Conservation (phyloP, 2,329 filamentous ascomycete genomes). For the Thermoascus crustaceus region DNA sequence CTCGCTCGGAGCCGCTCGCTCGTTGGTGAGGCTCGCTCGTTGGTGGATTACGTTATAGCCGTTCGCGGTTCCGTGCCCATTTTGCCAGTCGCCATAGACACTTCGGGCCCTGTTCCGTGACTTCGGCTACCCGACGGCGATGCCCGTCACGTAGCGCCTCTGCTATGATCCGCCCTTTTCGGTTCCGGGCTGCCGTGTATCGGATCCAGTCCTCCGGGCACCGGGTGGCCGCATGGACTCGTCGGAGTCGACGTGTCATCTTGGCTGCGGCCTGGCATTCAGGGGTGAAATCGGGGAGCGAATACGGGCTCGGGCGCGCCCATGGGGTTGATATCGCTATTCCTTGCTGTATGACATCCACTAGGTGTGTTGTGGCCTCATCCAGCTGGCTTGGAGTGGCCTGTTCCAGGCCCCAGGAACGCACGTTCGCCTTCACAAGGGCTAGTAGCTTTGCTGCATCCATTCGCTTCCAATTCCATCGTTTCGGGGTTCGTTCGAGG, state of each 20-base stretch:
- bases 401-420: not conserved
- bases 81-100: no score
- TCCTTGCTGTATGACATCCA: slow-evolving; percentile 6
- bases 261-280: not conserved
- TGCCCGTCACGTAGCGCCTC: not conserved
- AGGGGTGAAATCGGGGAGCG: not conserved
- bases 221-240: not conserved
- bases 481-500: slow-evolving; percentile 5
- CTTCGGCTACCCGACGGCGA: not conserved
- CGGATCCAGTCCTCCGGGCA: not conserved
- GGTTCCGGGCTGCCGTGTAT: not conserved
- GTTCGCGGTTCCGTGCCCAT: no score
- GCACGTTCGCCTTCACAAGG: slow-evolving; percentile 6
- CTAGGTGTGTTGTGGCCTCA: slow-evolving; percentile 11
- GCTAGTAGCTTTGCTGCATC: slow-evolving; percentile 10
- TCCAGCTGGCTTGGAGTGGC: slow-evolving; percentile 9
- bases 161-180: not conserved
- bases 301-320: not conserved
- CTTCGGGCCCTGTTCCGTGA: no score
- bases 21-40: no score
- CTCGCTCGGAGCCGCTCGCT: no score
- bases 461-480: slow-evolving; percentile 12
- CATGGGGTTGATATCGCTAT: not conserved
- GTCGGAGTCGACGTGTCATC: not conserved
- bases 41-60: no score